Base-by-base conservation (phyloP, 2,329 filamentous ascomycete species). In the Colletotrichum paranaense region DNA sequence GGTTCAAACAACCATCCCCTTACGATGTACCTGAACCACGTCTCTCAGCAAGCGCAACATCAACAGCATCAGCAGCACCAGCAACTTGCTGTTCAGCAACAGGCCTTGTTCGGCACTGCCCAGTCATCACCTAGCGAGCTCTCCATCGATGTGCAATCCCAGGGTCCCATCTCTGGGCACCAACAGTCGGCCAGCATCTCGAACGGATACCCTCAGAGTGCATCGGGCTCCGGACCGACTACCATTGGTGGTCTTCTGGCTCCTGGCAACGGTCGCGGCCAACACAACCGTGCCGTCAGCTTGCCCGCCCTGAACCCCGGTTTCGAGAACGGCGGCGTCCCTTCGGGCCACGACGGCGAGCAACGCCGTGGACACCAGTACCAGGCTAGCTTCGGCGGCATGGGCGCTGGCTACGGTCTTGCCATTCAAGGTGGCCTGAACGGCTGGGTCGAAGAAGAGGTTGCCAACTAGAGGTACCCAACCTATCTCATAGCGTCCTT, bases 21-120 rank as follows among this genome's bases (percentile, higher is more conserved):
- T 81, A 98, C 95, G 28, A 92, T 98, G 91, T 98, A 98, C 81
- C 89, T 98, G 72, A 96, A 92, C 83, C 95, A 97, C 80, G 90
- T 96, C 32, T 92, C 92, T 26, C 90, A 92, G 74, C 91, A 93
- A 79, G 89, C 90, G 19, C 92, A 94, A 76, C 89, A 91, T 62
- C 93, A 95, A 76, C 93, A 95, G 74, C 90, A 93, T 38, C 92
- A 94, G 76, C 92, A 95, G 76, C 90, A 93, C 67, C 91, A 93
- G 75, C 89, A 91, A 53, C 88, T 95, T 77, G 89, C 90, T 68
- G 92, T 91, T 42, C 94, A 97, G 79, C 95, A 97, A 82, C 92
- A 92, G 58, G 92, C 94, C 8, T 88, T 97, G 75, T 98, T 96
- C 80, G 93, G 92, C 75, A 92, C 92, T 74, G 92, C 92, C 32